phyloP scores from a whole-genome alignment of 78 protist species.

The slime mould (Dictyostelium discoideum) region DNA sequence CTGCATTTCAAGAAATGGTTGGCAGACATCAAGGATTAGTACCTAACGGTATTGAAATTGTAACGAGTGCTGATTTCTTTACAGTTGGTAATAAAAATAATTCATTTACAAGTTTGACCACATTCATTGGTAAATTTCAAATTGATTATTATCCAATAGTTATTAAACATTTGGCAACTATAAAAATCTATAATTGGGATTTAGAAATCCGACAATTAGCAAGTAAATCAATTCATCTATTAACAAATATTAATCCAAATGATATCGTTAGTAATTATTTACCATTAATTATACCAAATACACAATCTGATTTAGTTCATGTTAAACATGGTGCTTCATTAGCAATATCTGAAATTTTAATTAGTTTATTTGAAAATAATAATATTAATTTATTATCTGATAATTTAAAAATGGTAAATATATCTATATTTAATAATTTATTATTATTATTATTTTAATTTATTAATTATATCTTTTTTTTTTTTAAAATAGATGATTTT shows the following conservation, averaged over 20 bases:
- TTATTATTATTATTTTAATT: background rate
- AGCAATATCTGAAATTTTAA: constrained; percentile 72
- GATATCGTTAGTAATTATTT: background rate
- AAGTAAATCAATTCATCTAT: constrained; percentile 47
- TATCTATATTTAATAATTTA: background rate
- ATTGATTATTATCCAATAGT: constrained; percentile 75
- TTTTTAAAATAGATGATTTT: background rate
- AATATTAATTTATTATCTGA: background rate
- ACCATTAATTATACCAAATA: constrained; percentile 20
- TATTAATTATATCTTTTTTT: background rate
- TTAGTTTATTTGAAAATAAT: constrained; percentile 21
- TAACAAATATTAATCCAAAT: constrained; percentile 46
- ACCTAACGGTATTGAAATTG: constrained; percentile 96
- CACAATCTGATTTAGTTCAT: constrained; percentile 63
- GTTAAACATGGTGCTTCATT: constrained; percentile 85
- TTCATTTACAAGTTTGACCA: constrained; percentile 82
- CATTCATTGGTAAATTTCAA: constrained; percentile 67
- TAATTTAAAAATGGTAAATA: background rate
- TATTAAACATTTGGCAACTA: constrained; percentile 66
- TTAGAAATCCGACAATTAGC: constrained; percentile 82
- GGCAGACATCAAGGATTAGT: constrained; percentile 95
- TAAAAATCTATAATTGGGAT: constrained; percentile 94
- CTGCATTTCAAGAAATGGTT: constrained; percentile 98
- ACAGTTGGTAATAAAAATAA: constrained; percentile 83
- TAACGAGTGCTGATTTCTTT: constrained; percentile 93